Conservation (phyloP, 2,329 filamentous ascomycete genomes). For the Stemphylium lycopersici region DNA sequence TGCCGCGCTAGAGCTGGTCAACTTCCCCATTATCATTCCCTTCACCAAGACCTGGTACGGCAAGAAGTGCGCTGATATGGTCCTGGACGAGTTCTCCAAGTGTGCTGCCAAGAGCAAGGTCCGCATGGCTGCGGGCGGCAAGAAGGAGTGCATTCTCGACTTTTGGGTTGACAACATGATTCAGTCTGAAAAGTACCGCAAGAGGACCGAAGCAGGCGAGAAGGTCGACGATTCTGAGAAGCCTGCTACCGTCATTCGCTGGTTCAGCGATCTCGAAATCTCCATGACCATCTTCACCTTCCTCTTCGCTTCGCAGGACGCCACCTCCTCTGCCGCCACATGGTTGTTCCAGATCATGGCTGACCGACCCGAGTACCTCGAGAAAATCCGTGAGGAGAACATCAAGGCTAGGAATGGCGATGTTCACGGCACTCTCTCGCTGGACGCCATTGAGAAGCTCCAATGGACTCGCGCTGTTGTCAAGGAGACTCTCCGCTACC, state of each 20-base stretch:
- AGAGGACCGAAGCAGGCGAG: slow-evolving; percentile 76
- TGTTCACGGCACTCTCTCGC: slow-evolving; percentile 69
- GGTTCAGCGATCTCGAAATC: slow-evolving; percentile 91
- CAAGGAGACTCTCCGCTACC: slow-evolving; percentile 72
- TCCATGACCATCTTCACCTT: slow-evolving; percentile 94
- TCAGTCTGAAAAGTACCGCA: slow-evolving; percentile 80
- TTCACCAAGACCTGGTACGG: slow-evolving; percentile 97
- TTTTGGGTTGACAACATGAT: slow-evolving; percentile 84
- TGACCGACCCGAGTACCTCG: slow-evolving; percentile 89
- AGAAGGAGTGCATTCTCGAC: slow-evolving; percentile 92
- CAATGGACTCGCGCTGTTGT: slow-evolving; percentile 91
- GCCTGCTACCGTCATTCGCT: slow-evolving; percentile 79
- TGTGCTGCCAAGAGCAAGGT: slow-evolving; percentile 94
- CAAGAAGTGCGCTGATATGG: slow-evolving; percentile 93
- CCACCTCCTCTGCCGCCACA: slow-evolving; percentile 88
- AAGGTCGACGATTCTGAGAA: slow-evolving; percentile 69
- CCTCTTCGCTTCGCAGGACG: slow-evolving; percentile 96
- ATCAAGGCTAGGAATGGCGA: slow-evolving; percentile 76
- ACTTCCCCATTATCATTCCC: slow-evolving; percentile 83
- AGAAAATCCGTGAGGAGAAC: slow-evolving; percentile 92
- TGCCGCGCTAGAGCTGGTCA: slow-evolving; percentile 93
- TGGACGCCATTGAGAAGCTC: slow-evolving; percentile 89
- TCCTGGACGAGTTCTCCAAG: slow-evolving; percentile 85
- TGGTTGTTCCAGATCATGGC: slow-evolving; percentile 96
- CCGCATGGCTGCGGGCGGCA: slow-evolving; percentile 85